Percentiles rank a stretch among this genome's conserved stretches.
Conservation (phyloP, 495 filamentous ascomycete species). For the Cercophora newfieldiana region DNA sequence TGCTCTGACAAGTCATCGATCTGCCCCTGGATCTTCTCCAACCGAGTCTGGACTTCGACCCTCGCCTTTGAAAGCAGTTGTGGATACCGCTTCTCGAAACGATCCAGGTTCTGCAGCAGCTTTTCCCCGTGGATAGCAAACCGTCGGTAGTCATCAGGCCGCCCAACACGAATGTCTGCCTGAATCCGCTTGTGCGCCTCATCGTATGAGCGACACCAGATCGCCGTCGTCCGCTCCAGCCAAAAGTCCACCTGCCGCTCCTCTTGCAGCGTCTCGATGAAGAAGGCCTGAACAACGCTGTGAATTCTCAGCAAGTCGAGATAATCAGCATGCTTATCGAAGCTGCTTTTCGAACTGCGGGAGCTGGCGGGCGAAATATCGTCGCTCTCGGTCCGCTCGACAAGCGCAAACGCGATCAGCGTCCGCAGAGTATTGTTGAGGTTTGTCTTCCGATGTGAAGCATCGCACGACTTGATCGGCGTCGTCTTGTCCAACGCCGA, state of each 20-base stretch:
- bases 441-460: conserved; percentile 39
- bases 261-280: conserved; percentile 65
- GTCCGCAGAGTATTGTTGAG: conserved; percentile 67
- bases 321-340: conserved; percentile 53
- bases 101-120: conserved; percentile 50
- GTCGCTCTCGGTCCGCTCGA: conserved; percentile 62
- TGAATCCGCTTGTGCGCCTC: conserved; percentile 60
- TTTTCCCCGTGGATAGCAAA: conserved; percentile 67
- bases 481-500: conserved; percentile 55
- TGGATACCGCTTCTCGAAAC: conserved; percentile 44
- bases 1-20: conserved; percentile 57
- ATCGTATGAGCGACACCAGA: conserved; percentile 66
- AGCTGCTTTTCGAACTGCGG: conserved; percentile 49
- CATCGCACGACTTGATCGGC: conserved; percentile 59
- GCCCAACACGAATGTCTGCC: conserved; percentile 54
- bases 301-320: conserved; percentile 76
- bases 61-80: conserved; percentile 39
- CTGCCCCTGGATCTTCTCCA: conserved; percentile 56
- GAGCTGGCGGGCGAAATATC: conserved; percentile 42
- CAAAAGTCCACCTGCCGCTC: conserved; percentile 60
- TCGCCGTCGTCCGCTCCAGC: conserved; percentile 58
- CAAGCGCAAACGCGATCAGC: conserved; percentile 68
- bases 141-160: conserved; percentile 69
- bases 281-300: conserved; percentile 77
- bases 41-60: conserved; percentile 46